Evolutionary conservation across 805 yeast genomes (phyloP), one percentile per base, ranked within the genome.

Genomic region (Spathaspora boniae): DNA sequence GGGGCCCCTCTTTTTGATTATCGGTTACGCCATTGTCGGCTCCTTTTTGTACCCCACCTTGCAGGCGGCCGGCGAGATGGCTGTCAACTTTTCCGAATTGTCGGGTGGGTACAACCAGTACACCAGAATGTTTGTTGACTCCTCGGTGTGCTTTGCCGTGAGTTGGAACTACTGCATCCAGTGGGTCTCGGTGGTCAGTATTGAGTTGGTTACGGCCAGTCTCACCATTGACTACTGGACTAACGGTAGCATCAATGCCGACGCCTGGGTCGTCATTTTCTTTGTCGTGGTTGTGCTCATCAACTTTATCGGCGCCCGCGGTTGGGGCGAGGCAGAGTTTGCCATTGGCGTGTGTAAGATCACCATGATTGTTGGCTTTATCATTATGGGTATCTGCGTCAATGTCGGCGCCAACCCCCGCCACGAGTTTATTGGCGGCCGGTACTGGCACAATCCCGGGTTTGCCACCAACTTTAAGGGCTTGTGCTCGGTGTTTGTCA

Each of bases 101-200:
- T 65, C 77, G 29, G 86, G 86, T 50, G 82, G 82, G 4, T 80
- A 76, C 53, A 78, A 76, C 41, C 70, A 78, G 28, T 78, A 76
- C 45, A 74, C 80, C 30, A 45, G 62, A 18, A 62, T 70, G 40
- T 69, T 79, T 42, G 60, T 80, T 19, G 85, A 78, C 46, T 74
- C 72, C 14, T 72, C 80, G 1, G 51, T 75, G 17, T 76, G 78
- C 3, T 80, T 80, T 50, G 75, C 85, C 2, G 69, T 73, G 26
- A 76, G 80, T 15, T 74, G 82, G 76, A 74, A 73, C 46, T 80
- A 78, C 50, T 75, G 77, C 54, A 59, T 80, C 31, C 80, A 78
- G 54, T 80, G 84, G 81, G 55, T 76, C 45, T 65, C 74, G 29
- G 81, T 77, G 37, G 66, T 80, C 36, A 78, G 84, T 2, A 65